Conservation (phyloP, 192 early-diverging fungal species). For the Geosiphon pyriformis region DNA sequence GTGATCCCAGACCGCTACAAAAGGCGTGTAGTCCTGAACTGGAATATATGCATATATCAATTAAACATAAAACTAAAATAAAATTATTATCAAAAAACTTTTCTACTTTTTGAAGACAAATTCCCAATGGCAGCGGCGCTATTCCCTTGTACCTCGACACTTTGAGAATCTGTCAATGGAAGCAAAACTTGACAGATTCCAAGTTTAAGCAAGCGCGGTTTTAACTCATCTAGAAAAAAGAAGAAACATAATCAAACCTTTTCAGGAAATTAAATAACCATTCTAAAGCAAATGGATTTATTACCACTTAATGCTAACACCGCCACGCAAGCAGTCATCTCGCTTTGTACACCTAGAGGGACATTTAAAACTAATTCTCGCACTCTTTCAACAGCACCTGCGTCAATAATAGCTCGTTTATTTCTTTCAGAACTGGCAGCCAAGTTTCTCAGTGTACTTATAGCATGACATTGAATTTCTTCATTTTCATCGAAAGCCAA, state of each 20-base stretch:
- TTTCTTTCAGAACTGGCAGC: constrained; percentile 74
- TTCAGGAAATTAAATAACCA: background rate
- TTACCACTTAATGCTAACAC: constrained; percentile 68
- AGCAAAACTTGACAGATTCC: constrained; percentile 64
- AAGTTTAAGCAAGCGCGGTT: constrained; percentile 54
- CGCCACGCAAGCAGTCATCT: constrained; percentile 81
- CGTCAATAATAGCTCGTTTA: constrained; percentile 67
- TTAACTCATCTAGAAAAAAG: constrained; percentile 51
- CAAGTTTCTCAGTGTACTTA: constrained; percentile 78
- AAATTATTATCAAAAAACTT: background rate
- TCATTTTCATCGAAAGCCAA: constrained; percentile 64
- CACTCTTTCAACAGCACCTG: constrained; percentile 73
- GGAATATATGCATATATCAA: constrained; percentile 15
- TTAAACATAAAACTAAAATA: background rate
- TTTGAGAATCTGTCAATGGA: constrained; percentile 50
- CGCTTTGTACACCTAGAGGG: constrained; percentile 60
- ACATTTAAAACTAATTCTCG: constrained; percentile 49
- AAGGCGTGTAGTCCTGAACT: constrained; percentile 58
- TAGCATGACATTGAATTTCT: constrained; percentile 83
- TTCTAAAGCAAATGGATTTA: background rate
- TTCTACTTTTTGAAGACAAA: constrained; percentile 49
- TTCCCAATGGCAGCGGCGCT: constrained; percentile 75
- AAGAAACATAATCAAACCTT: background rate
- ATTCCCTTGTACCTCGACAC: constrained; percentile 71
- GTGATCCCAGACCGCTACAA: constrained; percentile 61